A percentile compares a stretch with the other conserved stretches of the same genome.
Conservation (phyloP, 2,329 filamentous ascomycete species). For the Xylariaceae sp. region DNA sequence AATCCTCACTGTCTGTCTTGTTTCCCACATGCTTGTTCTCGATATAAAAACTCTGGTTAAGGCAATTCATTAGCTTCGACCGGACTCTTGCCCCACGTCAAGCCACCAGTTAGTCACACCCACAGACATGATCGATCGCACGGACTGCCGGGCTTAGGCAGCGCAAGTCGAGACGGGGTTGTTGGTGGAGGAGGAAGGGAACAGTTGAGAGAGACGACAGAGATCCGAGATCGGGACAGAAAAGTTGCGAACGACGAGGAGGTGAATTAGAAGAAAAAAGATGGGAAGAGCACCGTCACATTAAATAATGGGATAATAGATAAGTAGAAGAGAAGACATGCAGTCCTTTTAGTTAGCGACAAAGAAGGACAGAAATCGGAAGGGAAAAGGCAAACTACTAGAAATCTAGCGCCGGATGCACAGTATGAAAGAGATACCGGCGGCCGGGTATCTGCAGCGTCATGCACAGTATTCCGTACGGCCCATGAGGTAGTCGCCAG, state of each 20-base stretch:
- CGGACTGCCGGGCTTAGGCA: no score
- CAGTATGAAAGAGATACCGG: neutral
- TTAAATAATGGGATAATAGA: neutral
- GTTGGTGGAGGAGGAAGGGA: neutral
- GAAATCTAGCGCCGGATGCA: neutral
- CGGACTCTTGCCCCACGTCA: neutral
- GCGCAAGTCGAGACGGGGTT: no score
- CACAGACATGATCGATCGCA: slow-evolving; percentile 24
- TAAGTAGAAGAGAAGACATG: neutral
- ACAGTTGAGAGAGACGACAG: neutral
- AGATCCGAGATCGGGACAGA: neutral
- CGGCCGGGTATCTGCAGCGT: neutral
- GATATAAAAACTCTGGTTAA: slow-evolving; percentile 62
- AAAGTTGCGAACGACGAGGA: neutral
- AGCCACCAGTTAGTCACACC: slow-evolving; percentile 11
- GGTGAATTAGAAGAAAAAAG: neutral
- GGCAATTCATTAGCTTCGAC: slow-evolving; percentile 16
- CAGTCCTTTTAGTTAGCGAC: neutral
- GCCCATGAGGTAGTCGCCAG: no score
- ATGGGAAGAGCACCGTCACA: neutral
- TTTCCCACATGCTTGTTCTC: slow-evolving; percentile 76
- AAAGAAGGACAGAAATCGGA: neutral
- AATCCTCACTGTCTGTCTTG: slow-evolving; percentile 68
- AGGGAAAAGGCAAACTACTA: neutral
- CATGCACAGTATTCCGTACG: neutral